Conservation (phyloP, 805 yeast genomes). For the Yarrowia sp. region DNA sequence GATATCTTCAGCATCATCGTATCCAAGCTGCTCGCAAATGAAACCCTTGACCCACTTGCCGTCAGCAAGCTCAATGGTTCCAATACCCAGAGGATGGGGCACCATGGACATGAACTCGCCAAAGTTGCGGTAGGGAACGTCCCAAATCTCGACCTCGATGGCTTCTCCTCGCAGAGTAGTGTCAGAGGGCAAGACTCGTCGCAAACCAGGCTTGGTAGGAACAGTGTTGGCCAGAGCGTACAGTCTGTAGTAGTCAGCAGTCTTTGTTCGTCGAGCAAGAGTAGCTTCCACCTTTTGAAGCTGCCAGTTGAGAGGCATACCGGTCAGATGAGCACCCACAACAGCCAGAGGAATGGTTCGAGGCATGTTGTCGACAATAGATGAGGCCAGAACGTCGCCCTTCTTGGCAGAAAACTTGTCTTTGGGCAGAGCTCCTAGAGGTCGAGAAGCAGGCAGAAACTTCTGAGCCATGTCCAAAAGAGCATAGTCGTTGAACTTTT, state of each 20-base stretch:
- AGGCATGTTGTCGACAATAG: conserved; percentile 46
- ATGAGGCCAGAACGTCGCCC: conserved; percentile 43
- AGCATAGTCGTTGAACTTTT: conserved; percentile 84
- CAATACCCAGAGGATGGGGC: conserved; percentile 94
- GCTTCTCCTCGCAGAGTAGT: conserved; percentile 45
- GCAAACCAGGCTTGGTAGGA: conserved; percentile 91
- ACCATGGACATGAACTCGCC: conserved; percentile 85
- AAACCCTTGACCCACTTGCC: conserved; percentile 90
- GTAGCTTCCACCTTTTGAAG: conserved; percentile 77
- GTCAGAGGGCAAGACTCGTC: conserved; percentile 50
- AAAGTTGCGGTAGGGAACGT: conserved; percentile 71
- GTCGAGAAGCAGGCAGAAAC: conserved; percentile 54
- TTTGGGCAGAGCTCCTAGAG: conserved; percentile 52
- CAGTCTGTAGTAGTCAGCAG: conserved; percentile 67
- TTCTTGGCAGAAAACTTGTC: conserved; percentile 37
- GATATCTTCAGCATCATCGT: conserved; percentile 68
- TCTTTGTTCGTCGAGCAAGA: conserved; percentile 59
- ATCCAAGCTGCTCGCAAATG: conserved; percentile 90
- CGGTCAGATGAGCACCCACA: conserved; percentile 92
- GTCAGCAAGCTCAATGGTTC: conserved; percentile 75
- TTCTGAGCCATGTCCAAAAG: conserved; percentile 76
- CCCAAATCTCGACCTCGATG: conserved; percentile 77
- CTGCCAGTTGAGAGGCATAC: conserved; percentile 93
- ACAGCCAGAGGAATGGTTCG: conserved; percentile 72
- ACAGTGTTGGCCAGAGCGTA: conserved; percentile 62